Conservation (phyloP, 495 filamentous ascomycete species). For the Penicillium desertorum region DNA sequence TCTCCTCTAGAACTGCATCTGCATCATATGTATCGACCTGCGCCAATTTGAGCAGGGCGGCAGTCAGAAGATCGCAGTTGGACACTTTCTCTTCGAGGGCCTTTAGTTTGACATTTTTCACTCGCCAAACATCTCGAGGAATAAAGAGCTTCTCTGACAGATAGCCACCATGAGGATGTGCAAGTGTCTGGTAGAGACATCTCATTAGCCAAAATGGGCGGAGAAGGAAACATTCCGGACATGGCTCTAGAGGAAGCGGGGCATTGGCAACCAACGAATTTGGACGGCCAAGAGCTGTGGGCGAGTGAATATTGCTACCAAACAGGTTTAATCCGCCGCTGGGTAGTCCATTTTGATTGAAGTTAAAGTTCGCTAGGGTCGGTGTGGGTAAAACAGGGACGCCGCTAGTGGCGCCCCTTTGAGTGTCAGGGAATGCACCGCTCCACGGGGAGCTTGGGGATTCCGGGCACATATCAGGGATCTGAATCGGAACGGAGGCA, state of each 20-base stretch:
- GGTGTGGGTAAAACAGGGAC: slow-evolving; percentile 72
- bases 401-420: slow-evolving; percentile 46
- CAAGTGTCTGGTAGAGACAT: slow-evolving; percentile 86
- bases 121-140: slow-evolving; percentile 88
- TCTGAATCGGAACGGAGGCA: slow-evolving; percentile 73
- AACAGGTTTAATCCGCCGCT: slow-evolving; percentile 78
- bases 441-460: slow-evolving; percentile 75
- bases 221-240: slow-evolving; percentile 79
- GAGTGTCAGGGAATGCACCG: slow-evolving; percentile 59
- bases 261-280: slow-evolving; percentile 56
- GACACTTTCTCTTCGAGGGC: slow-evolving; percentile 90
- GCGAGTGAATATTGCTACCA: slow-evolving; percentile 77
- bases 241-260: slow-evolving; percentile 83
- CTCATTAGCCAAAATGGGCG: slow-evolving; percentile 97
- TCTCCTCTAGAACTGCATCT: slow-evolving; percentile 88
- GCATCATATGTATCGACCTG: slow-evolving; percentile 85
- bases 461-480: slow-evolving; percentile 62
- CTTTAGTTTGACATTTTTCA: slow-evolving; percentile 90
- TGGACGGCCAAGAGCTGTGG: slow-evolving; percentile 64
- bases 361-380: slow-evolving; percentile 55
- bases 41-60: slow-evolving; percentile 78
- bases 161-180: slow-evolving; percentile 88
- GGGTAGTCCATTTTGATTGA: slow-evolving; percentile 54
- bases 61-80: slow-evolving; percentile 89
- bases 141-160: slow-evolving; percentile 87